A percentile compares a stretch with the other conserved stretches of the same genome.
Conservation (phyloP, 2,329 filamentous ascomycete species). For the Pseudogymnoascus sp. region DNA sequence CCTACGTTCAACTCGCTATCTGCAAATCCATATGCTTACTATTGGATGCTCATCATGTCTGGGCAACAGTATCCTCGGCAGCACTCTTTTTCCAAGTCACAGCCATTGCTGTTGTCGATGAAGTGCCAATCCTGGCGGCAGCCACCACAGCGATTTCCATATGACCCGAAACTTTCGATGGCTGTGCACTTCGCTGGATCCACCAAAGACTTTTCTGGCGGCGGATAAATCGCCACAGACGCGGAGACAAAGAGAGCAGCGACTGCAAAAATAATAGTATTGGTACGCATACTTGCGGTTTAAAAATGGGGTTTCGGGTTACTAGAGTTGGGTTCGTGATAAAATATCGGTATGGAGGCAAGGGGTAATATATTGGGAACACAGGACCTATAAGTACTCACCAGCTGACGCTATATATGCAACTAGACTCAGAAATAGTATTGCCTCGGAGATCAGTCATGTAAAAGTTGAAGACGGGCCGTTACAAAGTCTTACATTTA, state of each 20-base stretch:
- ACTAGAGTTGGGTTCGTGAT: background rate
- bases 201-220: background rate
- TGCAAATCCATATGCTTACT: background rate
- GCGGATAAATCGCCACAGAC: background rate
- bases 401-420: background rate
- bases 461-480: background rate
- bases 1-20: background rate
- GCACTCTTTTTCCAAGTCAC: background rate
- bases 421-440: background rate
- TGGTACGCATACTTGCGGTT: conserved; percentile 1
- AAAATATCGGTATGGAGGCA: background rate
- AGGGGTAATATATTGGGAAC: background rate
- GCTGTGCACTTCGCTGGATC: background rate
- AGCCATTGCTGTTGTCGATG: background rate
- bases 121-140: background rate
- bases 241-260: background rate
- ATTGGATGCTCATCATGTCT: background rate
- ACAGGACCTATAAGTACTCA: background rate
- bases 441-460: background rate
- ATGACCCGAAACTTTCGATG: background rate
- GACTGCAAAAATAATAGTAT: background rate
- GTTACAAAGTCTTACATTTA: background rate
- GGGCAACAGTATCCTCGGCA: background rate
- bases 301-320: background rate
- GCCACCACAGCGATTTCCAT: background rate